Evolutionary conservation across 2,329 filamentous ascomycete genomes (phyloP), one percentile per base, ranked within the genome.

Genomic region (Epichloe uncinata): DNA sequence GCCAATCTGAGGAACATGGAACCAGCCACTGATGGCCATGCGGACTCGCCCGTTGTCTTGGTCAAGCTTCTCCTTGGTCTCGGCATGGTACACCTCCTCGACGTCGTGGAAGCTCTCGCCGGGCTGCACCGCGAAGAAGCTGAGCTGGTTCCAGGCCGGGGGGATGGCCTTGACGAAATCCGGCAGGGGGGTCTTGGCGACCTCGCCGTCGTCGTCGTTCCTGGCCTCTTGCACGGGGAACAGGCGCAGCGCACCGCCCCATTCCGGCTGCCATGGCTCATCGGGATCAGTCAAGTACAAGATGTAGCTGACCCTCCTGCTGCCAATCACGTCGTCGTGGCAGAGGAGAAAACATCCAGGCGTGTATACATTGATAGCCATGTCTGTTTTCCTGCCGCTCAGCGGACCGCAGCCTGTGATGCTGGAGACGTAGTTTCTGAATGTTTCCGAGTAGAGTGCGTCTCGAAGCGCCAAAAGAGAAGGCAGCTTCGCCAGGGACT

Each of bases 71-170:
- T 71, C 76, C 63, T 71, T 73, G 52, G 63, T 74, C 55, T 70
- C 73, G 60, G 80, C 75, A 63, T 86, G 81, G 69, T 96, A 97
- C 4, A 98, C 93, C 69, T 98, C 93, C 69, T 97, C 91, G 50
- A 98, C 93, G 65, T 98, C 93, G 68, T 98, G 93, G 68, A 97
- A 98, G 66, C 91, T 97, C 75, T 95, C 84, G n/a, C 93, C 93
- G 0, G 93, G 93, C 70, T 96, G 89, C 6, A 98, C 94, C 16
- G 90, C 89, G 66, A 98, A 98, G 77, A 98, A 98, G 59, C 87
- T 93, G 53, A 98, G 76, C 71, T 98, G 93, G 67, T 97, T 96
- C 81, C 91, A 98, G 0, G 90, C 88, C 0, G 93, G 93, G 93
- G 93, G 90, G 52, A 98, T 95, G 41, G 82, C 79, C 60, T 94